Conservation (phyloP, 139 green algal genomes). For the Microglena sp. region DNA sequence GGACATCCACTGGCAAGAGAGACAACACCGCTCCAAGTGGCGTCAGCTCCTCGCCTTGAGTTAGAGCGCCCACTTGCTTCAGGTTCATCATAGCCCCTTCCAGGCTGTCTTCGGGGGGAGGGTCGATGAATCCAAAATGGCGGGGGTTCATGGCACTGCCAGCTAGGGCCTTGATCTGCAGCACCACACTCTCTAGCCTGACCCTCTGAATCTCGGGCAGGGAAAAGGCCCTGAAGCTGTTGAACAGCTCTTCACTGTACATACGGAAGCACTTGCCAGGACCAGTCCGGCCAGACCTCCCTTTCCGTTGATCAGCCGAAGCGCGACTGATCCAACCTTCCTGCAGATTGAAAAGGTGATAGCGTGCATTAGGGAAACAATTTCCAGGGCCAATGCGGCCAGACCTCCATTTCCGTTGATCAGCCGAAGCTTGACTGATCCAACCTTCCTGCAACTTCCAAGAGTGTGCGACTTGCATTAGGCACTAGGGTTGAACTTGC, state of each 20-base stretch:
- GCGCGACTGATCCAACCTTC: slow-evolving; percentile 37
- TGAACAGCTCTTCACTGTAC: slow-evolving; percentile 14
- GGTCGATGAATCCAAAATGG: slow-evolving; percentile 36
- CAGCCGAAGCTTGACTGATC: slow-evolving; percentile 28
- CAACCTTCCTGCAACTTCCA: slow-evolving; percentile 33
- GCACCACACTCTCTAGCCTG: slow-evolving; percentile 21
- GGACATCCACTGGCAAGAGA: slow-evolving; percentile 42
- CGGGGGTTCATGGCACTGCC: slow-evolving; percentile 27
- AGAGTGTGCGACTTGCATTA: neutral
- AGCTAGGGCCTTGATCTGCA: slow-evolving; percentile 32
- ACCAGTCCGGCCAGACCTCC: slow-evolving; percentile 18
- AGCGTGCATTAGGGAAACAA: slow-evolving; percentile 38
- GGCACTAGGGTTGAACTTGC: slow-evolving; percentile 45
- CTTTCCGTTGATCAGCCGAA: slow-evolving; percentile 34
- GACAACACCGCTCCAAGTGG: slow-evolving; percentile 50
- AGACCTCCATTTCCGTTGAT: slow-evolving; percentile 33
- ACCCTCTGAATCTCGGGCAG: slow-evolving; percentile 31
- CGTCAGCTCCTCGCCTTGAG: slow-evolving; percentile 35
- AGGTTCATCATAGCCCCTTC: slow-evolving; percentile 29
- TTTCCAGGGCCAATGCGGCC: slow-evolving; percentile 27
- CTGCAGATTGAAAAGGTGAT: slow-evolving; percentile 3
- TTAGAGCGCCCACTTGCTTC: slow-evolving; percentile 27
- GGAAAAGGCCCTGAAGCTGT: slow-evolving; percentile 19
- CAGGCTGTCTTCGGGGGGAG: slow-evolving; percentile 22
- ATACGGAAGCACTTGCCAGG: slow-evolving; percentile 55